Conservation (phyloP, 2,329 filamentous ascomycete genomes). For the Colletotrichum sp. region DNA sequence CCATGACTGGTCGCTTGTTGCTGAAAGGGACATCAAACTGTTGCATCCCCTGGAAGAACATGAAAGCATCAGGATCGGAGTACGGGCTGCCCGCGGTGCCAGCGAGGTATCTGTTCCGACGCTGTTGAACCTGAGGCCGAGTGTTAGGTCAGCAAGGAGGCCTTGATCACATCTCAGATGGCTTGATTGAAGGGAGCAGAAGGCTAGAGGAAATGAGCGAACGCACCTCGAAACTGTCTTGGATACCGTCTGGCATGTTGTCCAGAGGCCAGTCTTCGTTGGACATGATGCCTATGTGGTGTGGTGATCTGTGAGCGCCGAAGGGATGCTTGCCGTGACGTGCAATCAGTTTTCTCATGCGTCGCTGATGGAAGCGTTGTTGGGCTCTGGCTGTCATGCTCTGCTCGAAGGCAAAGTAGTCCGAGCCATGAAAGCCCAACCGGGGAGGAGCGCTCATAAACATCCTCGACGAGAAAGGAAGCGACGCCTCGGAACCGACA, state of each 20-base stretch:
- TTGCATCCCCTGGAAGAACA: slow-evolving; percentile 8
- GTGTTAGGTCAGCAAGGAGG: not conserved
- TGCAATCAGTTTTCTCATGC: slow-evolving; percentile 5
- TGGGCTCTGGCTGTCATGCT: slow-evolving; percentile 1
- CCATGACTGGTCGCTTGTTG: slow-evolving; percentile 13
- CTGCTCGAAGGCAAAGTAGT: slow-evolving; percentile 18
- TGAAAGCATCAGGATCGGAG: slow-evolving; percentile 7
- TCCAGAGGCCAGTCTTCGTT: slow-evolving; percentile 1
- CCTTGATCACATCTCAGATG: slow-evolving; percentile 17
- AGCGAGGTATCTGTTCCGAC: slow-evolving; percentile 20
- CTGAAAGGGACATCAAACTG: not conserved
- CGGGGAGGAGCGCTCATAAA: slow-evolving; percentile 18
- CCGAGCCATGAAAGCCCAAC: slow-evolving; percentile 13
- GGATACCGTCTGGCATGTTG: slow-evolving; percentile 2
- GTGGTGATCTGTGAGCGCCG: not conserved
- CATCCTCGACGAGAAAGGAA: not conserved
- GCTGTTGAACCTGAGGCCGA: slow-evolving; percentile 14
- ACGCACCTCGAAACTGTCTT: slow-evolving; percentile 22
- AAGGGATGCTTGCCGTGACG: slow-evolving; percentile 9
- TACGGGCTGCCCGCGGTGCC: slow-evolving; percentile 21
- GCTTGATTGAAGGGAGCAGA: not conserved
- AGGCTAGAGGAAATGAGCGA: not conserved
- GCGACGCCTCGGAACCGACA: not conserved
- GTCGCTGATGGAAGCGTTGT: slow-evolving; percentile 3
- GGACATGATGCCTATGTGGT: slow-evolving; percentile 3